Conservation (phyloP, 768 basidiomycete species). For the Phallus indusiatus region DNA sequence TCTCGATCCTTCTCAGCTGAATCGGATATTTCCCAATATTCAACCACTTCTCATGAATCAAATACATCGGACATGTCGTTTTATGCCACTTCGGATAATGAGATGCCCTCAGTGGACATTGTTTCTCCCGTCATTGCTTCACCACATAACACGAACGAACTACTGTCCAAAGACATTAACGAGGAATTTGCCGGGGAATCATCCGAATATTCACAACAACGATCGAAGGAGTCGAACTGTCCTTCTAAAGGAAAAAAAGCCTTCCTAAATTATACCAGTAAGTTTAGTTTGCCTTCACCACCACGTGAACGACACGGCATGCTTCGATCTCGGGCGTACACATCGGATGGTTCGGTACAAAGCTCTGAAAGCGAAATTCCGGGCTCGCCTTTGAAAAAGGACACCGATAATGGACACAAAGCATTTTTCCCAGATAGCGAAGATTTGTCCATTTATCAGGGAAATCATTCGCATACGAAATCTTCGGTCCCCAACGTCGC, state of each 20-base stretch:
- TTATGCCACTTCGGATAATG: not conserved
- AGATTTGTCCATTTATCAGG: not conserved
- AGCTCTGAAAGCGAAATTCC: not conserved
- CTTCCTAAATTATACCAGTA: slow-evolving; percentile 32
- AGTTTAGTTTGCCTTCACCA: slow-evolving; percentile 26
- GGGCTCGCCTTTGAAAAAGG: not conserved
- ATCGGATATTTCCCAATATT: slow-evolving; percentile 44
- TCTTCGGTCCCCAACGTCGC: slow-evolving; percentile 26
- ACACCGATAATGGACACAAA: not conserved
- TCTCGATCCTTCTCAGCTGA: slow-evolving; percentile 53
- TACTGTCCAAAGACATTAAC: not conserved
- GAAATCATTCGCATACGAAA: not conserved
- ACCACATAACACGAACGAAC: not conserved
- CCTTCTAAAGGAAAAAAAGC: not conserved
- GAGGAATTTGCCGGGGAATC: slow-evolving; percentile 6
- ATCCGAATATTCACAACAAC: slow-evolving; percentile 10
- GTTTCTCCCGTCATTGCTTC: not conserved
- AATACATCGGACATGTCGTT: slow-evolving; percentile 2
- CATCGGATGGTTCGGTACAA: not conserved
- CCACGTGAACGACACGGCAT: slow-evolving; percentile 36
- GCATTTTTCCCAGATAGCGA: not conserved
- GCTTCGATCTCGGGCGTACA: not conserved
- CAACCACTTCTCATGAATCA: slow-evolving; percentile 16
- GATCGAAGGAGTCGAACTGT: not conserved
- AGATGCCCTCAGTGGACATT: not conserved